These are phyloP conservation scores for Gracilaria vermiculophylla DNA, from an alignment of 23 red algal genomes.

Conservation along the genomic window DNA sequence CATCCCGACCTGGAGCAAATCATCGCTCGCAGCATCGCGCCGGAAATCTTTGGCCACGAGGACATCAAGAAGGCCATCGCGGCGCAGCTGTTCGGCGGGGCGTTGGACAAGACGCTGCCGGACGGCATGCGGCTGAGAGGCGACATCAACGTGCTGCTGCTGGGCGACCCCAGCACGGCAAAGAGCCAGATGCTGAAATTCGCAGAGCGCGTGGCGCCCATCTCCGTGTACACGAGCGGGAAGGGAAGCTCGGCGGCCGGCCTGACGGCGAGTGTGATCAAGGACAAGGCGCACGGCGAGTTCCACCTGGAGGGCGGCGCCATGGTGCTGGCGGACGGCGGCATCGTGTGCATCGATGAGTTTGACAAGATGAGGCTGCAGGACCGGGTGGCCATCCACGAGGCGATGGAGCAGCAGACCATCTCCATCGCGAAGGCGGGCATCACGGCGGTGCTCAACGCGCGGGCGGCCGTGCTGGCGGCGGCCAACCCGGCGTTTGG, in stretches of 20 bases:
- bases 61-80: constrained; percentile 94
- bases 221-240: constrained; percentile 86
- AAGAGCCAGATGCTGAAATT: constrained; percentile 95
- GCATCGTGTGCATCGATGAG: constrained; percentile 98
- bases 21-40: constrained; percentile 82
- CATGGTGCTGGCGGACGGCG: constrained; percentile 94
- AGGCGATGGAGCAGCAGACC: constrained; percentile 99
- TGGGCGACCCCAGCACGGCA: constrained; percentile 89
- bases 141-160: constrained; percentile 82
- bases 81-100: constrained; percentile 81
- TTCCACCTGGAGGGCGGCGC: constrained; percentile 95
- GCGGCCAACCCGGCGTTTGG: constrained; percentile 98
- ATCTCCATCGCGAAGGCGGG: constrained; percentile 98
- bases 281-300: constrained; percentile 84
- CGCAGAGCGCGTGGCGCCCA: constrained; percentile 81
- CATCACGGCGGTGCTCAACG: constrained; percentile 94
- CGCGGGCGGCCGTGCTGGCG: constrained; percentile 86
- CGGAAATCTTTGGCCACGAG: constrained; percentile 93
- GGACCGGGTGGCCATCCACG: constrained; percentile 94
- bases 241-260: constrained; percentile 89
- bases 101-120: constrained; percentile 74
- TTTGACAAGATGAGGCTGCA: constrained; percentile 97
- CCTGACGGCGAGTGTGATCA: constrained; percentile 90
- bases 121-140: constrained; percentile 95
- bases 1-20: constrained; percentile 66